phyloP scores from a whole-genome alignment of 768 basidiomycete species.

The Xanthoconium stramineum region DNA sequence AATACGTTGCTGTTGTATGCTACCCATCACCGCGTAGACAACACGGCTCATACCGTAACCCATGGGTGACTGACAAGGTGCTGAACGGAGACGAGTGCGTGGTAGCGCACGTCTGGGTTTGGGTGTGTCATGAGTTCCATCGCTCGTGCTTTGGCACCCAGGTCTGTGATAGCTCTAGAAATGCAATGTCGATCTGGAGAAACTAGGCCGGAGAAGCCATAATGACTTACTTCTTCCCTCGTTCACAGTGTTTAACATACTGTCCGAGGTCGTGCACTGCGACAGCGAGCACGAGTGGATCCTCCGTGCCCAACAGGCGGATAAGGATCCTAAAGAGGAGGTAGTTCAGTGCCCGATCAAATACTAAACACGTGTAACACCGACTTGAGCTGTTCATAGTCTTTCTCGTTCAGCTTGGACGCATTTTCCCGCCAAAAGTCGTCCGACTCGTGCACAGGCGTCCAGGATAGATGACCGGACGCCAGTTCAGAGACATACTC shows the following conservation, averaged over 20 bases:
- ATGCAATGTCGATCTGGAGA: not conserved
- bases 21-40: not conserved
- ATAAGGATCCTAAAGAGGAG: conserved; percentile 59
- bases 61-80: conserved; percentile 89
- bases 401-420: conserved; percentile 76
- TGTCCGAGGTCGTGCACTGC: conserved; percentile 92
- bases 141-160: conserved; percentile 81
- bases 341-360: not conserved
- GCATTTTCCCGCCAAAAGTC: conserved; percentile 99
- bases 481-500: conserved; percentile 90
- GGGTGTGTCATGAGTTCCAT: conserved; percentile 93
- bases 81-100: conserved; percentile 86
- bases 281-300: conserved; percentile 82
- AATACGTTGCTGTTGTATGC: not conserved
- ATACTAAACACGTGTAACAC: not conserved
- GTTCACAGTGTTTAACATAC: conserved; percentile 88
- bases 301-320: conserved; percentile 60
- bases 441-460: conserved; percentile 93
- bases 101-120: conserved; percentile 88
- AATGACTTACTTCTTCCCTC: conserved; percentile 79
- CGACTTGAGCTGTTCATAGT: conserved; percentile 83
- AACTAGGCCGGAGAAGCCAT: not conserved
- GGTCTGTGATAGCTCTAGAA: conserved; percentile 69
- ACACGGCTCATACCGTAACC: conserved; percentile 40
- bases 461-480: conserved; percentile 92